Evolutionary conservation across 192 early-diverging fungal genomes (phyloP), one percentile per base, ranked within the genome.

Genomic region (Entomortierella chlamydospora): DNA sequence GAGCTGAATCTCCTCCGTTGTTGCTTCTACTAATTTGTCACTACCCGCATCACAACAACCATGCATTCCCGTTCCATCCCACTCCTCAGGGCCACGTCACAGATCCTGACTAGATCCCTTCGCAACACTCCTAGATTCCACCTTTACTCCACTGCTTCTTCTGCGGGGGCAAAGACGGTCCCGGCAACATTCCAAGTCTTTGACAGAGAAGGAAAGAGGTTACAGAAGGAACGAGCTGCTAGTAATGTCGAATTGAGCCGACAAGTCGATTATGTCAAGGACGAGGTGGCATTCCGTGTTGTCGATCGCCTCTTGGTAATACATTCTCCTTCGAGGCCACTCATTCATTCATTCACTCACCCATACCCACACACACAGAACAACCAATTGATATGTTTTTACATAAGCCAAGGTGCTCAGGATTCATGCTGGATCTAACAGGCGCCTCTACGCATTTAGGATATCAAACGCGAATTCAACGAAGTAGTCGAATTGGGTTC

Each of bases 401-500:
- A n/a, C n/a, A n/a, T n/a, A n/a, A n/a, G n/a, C n/a, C n/a, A n/a
- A n/a, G n/a, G n/a, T n/a, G n/a, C n/a, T n/a, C 10, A 37, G 34
- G 34, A 10, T 37, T 37, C 34, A 37, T 37, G 34, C 10, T 7
- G 34, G 34, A 4, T 37, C 34, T 37, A 37, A 37, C 34, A 37
- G 34, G 34, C 34, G 34, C 34, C 34, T 37, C 34, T 37, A 37
- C 34, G 34, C 34, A n/a, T 60, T 13, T 73, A 92, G 91, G 97
- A 99, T 70, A 95, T 99, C 68, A 97, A 97, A 76, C 91, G 95
- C 39, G 85, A 91, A 51, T 96, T 93, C 83, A 83, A 87, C 61
- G 93, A 87, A 13, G 89, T 99, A 0, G 91, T 99, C 7, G 97
- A 99, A 81, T 73, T 97, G 56, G 96, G 96, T 9, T 88, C 93